These are phyloP conservation scores for Trichoderma harzianum DNA, from an alignment of 2,329 filamentous ascomycete species.

Conservation along the genomic window DNA sequence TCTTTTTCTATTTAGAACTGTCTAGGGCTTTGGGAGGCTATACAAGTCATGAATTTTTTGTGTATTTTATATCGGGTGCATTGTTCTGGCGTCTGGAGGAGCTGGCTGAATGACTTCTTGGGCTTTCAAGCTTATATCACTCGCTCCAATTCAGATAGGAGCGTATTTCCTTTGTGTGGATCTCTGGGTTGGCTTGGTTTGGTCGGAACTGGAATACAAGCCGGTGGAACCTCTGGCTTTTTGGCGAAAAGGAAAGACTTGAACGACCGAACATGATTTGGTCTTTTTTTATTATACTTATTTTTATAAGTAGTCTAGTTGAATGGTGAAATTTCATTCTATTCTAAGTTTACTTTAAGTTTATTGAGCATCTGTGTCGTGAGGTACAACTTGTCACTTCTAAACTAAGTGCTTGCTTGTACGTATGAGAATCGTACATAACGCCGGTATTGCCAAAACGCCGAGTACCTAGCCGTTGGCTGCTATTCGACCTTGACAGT, in stretches of 20 bases:
- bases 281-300: neutral
- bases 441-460: neutral
- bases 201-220: neutral
- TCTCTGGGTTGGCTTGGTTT: neutral
- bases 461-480: neutral
- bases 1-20: neutral
- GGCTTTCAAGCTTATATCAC: neutral
- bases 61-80: constrained; percentile 10
- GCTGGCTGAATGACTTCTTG: neutral
- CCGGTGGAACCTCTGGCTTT: neutral
- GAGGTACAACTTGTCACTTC: neutral
- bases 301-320: neutral
- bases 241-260: neutral
- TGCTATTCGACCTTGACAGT: neutral
- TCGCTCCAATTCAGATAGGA: neutral
- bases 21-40: neutral
- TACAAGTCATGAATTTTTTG: neutral
- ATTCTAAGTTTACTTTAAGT: neutral
- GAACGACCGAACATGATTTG: neutral
- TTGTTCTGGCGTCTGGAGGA: constrained; percentile 15
- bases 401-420: neutral
- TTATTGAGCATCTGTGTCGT: neutral
- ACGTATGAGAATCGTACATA: neutral
- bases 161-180: neutral
- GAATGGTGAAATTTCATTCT: neutral